phyloP scores from a whole-genome alignment of 495 filamentous ascomycete genomes.

The Penicillium nucicola region DNA sequence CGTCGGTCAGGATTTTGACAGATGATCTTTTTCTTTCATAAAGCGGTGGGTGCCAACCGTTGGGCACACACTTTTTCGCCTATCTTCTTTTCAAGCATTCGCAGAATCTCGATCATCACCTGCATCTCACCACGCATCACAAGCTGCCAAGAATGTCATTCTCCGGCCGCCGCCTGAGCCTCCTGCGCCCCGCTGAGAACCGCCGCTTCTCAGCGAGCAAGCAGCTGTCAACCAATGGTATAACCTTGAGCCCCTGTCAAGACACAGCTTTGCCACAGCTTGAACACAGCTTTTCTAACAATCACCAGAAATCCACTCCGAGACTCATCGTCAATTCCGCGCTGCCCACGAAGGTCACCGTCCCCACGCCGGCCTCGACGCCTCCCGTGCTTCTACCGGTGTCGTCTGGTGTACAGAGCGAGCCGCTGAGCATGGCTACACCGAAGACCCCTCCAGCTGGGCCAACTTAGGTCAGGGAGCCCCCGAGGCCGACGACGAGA shows the following conservation, averaged over 20 bases:
- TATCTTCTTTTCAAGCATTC: background rate
- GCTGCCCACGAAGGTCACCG: slow-evolving; percentile 83
- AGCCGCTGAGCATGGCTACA: slow-evolving; percentile 74
- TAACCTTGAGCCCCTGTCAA: slow-evolving; percentile 7
- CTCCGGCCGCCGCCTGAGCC: slow-evolving; percentile 48
- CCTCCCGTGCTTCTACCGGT: slow-evolving; percentile 75
- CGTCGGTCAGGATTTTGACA: slow-evolving; percentile 12
- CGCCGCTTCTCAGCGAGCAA: slow-evolving; percentile 38
- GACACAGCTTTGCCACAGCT: too few species aligned
- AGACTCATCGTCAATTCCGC: slow-evolving; percentile 83
- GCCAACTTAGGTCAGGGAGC: slow-evolving; percentile 95
- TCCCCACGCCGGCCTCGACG: slow-evolving; percentile 85
- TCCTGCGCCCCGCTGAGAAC: slow-evolving; percentile 38
- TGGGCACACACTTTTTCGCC: background rate
- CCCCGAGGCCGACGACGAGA: slow-evolving; percentile 91
- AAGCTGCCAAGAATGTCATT: slow-evolving; percentile 43
- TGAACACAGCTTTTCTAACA: slow-evolving; percentile 12
- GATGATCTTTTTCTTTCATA: background rate
- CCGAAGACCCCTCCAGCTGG: slow-evolving; percentile 79
- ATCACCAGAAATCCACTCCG: slow-evolving; percentile 62
- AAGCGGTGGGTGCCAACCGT: background rate
- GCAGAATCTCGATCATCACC: background rate
- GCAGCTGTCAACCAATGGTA: slow-evolving; percentile 44
- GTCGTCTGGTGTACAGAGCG: slow-evolving; percentile 86
- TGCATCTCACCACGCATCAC: background rate